Conservation (phyloP, 2,329 filamentous ascomycete species). For the Thermothelomyces thermophilus region DNA sequence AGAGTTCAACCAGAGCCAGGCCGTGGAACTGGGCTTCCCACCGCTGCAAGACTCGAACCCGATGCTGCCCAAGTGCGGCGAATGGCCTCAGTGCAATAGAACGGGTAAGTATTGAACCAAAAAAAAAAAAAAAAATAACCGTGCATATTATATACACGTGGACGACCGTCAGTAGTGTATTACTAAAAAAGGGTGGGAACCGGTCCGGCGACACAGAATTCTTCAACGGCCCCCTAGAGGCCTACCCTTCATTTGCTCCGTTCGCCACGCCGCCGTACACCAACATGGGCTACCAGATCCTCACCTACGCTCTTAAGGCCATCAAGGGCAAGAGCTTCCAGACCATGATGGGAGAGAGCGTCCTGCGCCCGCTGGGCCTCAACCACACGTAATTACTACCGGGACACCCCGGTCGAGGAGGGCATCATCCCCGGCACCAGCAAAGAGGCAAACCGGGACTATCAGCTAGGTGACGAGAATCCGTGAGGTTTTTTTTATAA, state of each 20-base stretch:
- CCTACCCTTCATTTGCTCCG: slow-evolving; percentile 30
- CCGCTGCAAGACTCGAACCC: slow-evolving; percentile 21
- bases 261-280: slow-evolving; percentile 29
- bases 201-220: too few species aligned
- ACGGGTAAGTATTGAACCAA: slow-evolving; percentile 15
- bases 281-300: slow-evolving; percentile 33
- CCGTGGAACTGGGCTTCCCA: slow-evolving; percentile 20
- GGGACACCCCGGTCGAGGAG: slow-evolving; percentile 15
- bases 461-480: slow-evolving; percentile 33
- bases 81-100: slow-evolving; percentile 21
- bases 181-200: too few species aligned
- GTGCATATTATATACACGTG: too few species aligned
- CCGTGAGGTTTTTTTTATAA: slow-evolving; percentile 31
- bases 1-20: slow-evolving; percentile 15
- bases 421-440: slow-evolving; percentile 24
- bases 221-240: slow-evolving; percentile 26
- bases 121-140: neutral
- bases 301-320: slow-evolving; percentile 34
- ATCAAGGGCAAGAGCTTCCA: slow-evolving; percentile 32
- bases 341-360: slow-evolving; percentile 26
- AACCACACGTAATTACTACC: slow-evolving; percentile 27
- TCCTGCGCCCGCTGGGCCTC: slow-evolving; percentile 30
- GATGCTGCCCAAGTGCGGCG: slow-evolving; percentile 17
- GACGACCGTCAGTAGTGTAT: too few species aligned
- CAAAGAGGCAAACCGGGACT: slow-evolving; percentile 29